These are phyloP conservation scores for Geotrichum fermentans DNA, from an alignment of 1,139 yeast genomes.

Conservation along the genomic window DNA sequence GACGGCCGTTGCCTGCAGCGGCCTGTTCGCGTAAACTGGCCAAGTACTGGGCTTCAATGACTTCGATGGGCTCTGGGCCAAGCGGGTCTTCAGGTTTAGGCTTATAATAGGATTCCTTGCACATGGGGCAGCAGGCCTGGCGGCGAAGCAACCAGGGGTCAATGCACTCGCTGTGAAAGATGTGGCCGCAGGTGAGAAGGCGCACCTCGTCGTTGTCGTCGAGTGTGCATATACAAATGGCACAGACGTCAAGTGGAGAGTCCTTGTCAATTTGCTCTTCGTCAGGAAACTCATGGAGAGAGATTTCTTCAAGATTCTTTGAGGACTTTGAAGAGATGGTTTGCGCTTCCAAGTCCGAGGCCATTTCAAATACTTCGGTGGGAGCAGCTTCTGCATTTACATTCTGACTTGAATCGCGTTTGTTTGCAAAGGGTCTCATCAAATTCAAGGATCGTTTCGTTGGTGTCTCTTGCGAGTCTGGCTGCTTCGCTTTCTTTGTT, in stretches of 20 bases:
- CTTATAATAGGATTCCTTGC: slow-evolving; percentile 47
- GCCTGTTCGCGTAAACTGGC: not conserved
- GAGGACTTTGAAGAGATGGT: not conserved
- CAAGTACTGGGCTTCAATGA: slow-evolving; percentile 8
- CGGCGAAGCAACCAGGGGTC: slow-evolving; percentile 79
- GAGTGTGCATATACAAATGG: slow-evolving; percentile 67
- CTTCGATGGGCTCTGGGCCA: slow-evolving; percentile 19
- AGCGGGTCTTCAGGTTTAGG: slow-evolving; percentile 27
- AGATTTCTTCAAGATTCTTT: not conserved
- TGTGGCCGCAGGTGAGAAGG: slow-evolving; percentile 77
- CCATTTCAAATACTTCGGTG: not conserved
- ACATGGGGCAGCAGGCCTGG: slow-evolving; percentile 80
- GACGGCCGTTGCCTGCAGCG: not conserved
- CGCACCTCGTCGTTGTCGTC: slow-evolving; percentile 63
- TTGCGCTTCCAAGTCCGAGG: slow-evolving; percentile 1
- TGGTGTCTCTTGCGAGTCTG: not conserved
- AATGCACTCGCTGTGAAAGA: slow-evolving; percentile 71
- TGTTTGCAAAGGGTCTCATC: not conserved
- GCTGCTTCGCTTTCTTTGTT: not conserved
- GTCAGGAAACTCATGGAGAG: slow-evolving; percentile 6
- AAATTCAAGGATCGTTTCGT: not conserved
- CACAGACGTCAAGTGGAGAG: slow-evolving; percentile 54
- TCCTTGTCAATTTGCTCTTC: slow-evolving; percentile 5
- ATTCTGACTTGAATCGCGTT: not conserved
- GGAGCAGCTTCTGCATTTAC: not conserved